Conservation (phyloP, 78 protist species). For the Pigoraptor vietnamica region DNA sequence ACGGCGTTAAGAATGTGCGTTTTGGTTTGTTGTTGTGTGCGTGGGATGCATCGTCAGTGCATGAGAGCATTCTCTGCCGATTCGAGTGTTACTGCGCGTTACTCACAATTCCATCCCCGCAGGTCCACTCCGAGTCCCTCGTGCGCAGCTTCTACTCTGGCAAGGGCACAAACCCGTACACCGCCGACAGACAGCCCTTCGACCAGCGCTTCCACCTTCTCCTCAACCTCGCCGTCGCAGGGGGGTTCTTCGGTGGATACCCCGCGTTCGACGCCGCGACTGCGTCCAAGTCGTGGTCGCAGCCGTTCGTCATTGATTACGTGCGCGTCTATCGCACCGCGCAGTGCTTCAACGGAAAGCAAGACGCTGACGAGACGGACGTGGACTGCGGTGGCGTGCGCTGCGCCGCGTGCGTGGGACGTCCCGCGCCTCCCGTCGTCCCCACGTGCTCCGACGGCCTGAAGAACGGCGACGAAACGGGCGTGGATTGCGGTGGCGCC, state of each 20-base stretch:
- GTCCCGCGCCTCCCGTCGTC: background rate
- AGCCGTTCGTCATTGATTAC: background rate
- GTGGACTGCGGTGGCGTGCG: background rate
- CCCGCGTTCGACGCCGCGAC: background rate
- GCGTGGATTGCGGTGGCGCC: background rate
- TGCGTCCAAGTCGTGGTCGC: background rate
- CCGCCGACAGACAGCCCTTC: background rate
- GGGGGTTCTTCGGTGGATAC: background rate
- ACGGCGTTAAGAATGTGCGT: too few species aligned
- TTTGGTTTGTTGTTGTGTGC: too few species aligned
- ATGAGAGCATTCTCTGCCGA: too few species aligned
- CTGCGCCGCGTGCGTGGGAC: background rate
- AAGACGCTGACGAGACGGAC: background rate
- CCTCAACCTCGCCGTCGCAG: background rate
- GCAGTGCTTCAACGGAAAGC: background rate
- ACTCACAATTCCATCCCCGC: too few species aligned
- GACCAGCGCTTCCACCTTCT: background rate
- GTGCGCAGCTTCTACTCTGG: background rate
- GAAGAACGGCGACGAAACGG: background rate
- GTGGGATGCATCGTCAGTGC: too few species aligned
- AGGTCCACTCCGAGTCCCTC: background rate
- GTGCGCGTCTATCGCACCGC: background rate
- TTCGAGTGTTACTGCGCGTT: too few species aligned
- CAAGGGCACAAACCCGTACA: background rate
- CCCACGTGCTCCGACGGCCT: background rate